Conservation (phyloP, 139 green algal species). For the Coelastrella sp. region DNA sequence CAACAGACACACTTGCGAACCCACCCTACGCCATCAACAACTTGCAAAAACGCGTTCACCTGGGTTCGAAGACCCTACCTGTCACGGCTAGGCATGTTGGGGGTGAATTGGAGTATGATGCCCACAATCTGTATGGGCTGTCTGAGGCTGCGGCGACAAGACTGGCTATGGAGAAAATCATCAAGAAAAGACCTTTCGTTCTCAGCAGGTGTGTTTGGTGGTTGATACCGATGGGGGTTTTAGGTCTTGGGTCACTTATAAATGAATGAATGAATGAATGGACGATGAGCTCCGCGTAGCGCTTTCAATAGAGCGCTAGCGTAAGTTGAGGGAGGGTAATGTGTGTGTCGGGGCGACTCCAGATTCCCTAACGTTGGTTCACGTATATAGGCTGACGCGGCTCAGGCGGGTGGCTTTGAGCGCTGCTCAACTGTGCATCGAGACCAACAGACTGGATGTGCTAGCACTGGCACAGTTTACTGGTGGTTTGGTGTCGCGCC, state of each 20-base stretch:
- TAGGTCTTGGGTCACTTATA: background rate
- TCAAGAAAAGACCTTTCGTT: constrained; percentile 54
- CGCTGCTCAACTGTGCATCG: too few relatives aligned
- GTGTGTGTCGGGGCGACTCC: too few relatives aligned
- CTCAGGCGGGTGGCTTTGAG: too few relatives aligned
- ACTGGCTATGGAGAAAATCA: constrained; percentile 19
- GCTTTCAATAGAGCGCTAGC: too few relatives aligned
- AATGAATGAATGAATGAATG: background rate
- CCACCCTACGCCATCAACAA: constrained; percentile 23
- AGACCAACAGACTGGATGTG: too few relatives aligned
- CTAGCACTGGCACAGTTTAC: too few relatives aligned
- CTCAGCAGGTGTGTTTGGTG: constrained; percentile 47
- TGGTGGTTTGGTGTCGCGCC: too few relatives aligned
- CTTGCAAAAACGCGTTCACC: background rate
- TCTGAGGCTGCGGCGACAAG: constrained; percentile 45
- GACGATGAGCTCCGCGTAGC: background rate
- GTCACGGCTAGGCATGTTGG: constrained; percentile 43
- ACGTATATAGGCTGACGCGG: too few relatives aligned
- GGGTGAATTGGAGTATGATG: constrained; percentile 57
- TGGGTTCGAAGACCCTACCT: constrained; percentile 47
- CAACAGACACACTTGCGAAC: background rate
- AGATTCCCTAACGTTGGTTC: too few relatives aligned
- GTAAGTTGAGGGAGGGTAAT: too few relatives aligned
- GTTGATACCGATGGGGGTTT: background rate
- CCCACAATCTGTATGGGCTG: constrained; percentile 68